Conservation (phyloP, 352 stramenopile species). For the Phytophthora megakarya region DNA sequence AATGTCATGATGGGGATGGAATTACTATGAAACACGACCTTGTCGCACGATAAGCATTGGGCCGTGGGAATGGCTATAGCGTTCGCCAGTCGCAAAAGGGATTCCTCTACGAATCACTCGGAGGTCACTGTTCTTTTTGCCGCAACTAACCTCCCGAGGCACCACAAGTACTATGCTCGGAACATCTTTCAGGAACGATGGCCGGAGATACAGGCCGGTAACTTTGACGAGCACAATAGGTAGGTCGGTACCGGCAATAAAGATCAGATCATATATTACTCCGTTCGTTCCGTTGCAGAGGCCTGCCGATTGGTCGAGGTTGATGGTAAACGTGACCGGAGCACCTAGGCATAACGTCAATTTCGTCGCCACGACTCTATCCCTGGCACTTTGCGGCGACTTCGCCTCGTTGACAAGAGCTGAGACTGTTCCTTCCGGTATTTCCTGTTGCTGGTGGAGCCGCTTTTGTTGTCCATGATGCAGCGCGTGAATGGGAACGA, state of each 20-base stretch:
- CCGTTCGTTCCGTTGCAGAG: too few relatives aligned
- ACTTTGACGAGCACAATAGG: background rate
- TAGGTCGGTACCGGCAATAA: too few relatives aligned
- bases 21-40: constrained; percentile 1
- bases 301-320: too few relatives aligned
- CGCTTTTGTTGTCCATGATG: background rate
- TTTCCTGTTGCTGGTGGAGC: background rate
- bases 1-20: constrained; percentile 1
- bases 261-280: too few relatives aligned
- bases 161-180: background rate
- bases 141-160: background rate
- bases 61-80: constrained; percentile 2
- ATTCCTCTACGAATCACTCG: background rate
- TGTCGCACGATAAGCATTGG: background rate
- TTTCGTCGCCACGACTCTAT: background rate
- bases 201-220: background rate
- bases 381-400: too few relatives aligned
- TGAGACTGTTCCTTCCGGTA: background rate
- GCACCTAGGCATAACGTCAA: background rate
- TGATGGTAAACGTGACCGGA: background rate
- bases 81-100: background rate
- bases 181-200: background rate
- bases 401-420: too few relatives aligned
- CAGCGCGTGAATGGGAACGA: background rate
- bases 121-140: background rate